Evolutionary conservation across 345 rosid species (phyloP), one percentile per base, ranked within the genome.

Genomic region (Eucalyptus melliodora): DNA sequence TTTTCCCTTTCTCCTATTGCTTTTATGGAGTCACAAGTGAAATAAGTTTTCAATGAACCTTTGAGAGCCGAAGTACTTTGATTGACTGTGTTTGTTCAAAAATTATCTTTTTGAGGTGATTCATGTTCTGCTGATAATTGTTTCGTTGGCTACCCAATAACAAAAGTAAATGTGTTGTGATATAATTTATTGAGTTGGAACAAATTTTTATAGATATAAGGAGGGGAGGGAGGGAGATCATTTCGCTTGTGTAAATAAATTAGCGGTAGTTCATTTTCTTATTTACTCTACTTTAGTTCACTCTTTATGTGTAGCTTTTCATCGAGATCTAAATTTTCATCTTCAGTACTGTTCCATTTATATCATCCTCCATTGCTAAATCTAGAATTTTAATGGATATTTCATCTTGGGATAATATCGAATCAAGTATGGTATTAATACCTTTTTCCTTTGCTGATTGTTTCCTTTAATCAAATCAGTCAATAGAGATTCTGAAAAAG

Each of bases 401-500:
- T 69, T 69, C 26, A 34, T 34, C 81, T 67, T 34, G 42, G 44
- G 24, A 17, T 34, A 69, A 23, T 69, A 34, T 69, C 26, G 24
- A 34, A 69, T 69, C 81, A 2, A 34, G 44, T 34, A 9, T 17
- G 44, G 44, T 40, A 8, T 34, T 34, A 69, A 17, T 69, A 17
- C 44, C 81, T 1, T 69, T 69, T 17, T 34, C 13, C 81, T 10
- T 69, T 69, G 81, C 42, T 17, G 2, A 31, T 69, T 69, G 0
- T 69, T 69, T 69, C 44, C 81, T 69, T 69, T 3, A 34, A 69
- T 45, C 88, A 89, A 88, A 85, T 87, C 94, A 97, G 99, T 94
- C 99, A 11, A 94, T 97, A 90, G 99, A 98, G 90, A 94, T 96
- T 92, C 98, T 94, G 92, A 97, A 96, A 96, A 93, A 96, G 99